Percentiles rank a stretch among this genome's conserved stretches.
These are phyloP conservation scores for Blastobotrys aristatus DNA, from an alignment of 1,139 yeast genomes.

Conservation along the genomic window DNA sequence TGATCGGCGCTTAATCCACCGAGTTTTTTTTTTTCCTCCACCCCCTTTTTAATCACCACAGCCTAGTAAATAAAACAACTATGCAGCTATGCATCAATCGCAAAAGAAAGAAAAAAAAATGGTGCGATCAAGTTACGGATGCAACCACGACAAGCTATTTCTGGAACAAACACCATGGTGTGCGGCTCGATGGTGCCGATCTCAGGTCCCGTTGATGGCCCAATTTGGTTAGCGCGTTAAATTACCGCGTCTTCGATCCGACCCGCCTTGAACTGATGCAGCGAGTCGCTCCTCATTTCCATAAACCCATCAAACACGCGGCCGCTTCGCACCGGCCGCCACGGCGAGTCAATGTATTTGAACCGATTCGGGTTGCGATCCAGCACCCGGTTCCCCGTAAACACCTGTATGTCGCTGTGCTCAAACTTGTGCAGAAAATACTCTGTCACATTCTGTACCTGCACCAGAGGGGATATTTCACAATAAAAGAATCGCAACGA, in stretches of 20 bases:
- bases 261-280: neutral
- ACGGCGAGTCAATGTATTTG: conserved; percentile 3
- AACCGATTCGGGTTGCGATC: neutral
- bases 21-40: too few species aligned
- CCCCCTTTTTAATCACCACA: too few species aligned
- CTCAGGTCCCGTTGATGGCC: too few species aligned
- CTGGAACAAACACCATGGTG: too few species aligned
- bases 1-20: too few species aligned
- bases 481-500: conserved; percentile 2
- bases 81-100: too few species aligned
- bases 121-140: too few species aligned
- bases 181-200: too few species aligned
- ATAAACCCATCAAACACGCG: conserved; percentile 7
- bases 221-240: too few species aligned
- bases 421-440: conserved; percentile 1
- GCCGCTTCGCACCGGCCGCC: neutral
- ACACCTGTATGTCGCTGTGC: neutral
- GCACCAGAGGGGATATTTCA: conserved; percentile 8
- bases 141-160: too few species aligned
- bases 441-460: conserved; percentile 5
- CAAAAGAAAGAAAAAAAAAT: too few species aligned
- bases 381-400: conserved; percentile 1
- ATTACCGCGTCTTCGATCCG: neutral
- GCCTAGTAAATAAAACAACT: too few species aligned
- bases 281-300: neutral